Evolutionary conservation across 805 yeast species (phyloP).

Genomic region (Metschnikowia anglica): DNA sequence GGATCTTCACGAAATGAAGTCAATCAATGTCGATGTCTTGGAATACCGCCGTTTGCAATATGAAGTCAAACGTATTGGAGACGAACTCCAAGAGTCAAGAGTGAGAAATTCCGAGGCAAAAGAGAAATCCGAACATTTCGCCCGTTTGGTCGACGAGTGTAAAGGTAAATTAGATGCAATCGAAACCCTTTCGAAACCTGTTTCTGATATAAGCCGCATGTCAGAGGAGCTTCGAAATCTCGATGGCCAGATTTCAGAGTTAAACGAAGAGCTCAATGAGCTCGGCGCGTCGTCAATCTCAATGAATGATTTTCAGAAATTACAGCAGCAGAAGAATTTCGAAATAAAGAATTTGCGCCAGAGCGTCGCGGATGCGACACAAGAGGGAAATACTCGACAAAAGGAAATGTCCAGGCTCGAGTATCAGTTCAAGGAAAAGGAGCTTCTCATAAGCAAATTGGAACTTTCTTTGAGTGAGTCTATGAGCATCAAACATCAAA

Average conservation of each 20-base stretch:
- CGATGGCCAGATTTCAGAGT: constrained; percentile 26
- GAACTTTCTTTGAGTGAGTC: constrained; percentile 53
- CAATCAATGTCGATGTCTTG: constrained; percentile 30
- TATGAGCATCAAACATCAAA: constrained; percentile 36
- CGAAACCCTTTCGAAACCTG: constrained; percentile 25
- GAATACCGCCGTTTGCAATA: constrained; percentile 24
- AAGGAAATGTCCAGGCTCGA: constrained; percentile 48
- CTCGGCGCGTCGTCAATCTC: constrained; percentile 38
- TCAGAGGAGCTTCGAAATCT: constrained; percentile 29
- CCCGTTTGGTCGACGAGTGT: neutral
- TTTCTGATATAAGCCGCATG: constrained; percentile 37
- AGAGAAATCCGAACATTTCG: neutral
- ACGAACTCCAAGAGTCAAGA: neutral
- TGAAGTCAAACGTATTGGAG: neutral
- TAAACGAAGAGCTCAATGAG: constrained; percentile 36
- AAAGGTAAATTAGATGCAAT: constrained; percentile 14
- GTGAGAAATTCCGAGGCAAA: constrained; percentile 2
- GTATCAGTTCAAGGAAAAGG: constrained; percentile 51
- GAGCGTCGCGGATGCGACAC: constrained; percentile 28
- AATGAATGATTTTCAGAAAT: constrained; percentile 47
- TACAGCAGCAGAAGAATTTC: constrained; percentile 37
- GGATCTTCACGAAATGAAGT: constrained; percentile 32
- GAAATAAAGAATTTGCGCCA: constrained; percentile 44
- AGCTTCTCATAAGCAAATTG: constrained; percentile 49
- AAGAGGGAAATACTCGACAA: constrained; percentile 45